Conservation (phyloP, 164 flowering plant species). For the Sedum album region DNA sequence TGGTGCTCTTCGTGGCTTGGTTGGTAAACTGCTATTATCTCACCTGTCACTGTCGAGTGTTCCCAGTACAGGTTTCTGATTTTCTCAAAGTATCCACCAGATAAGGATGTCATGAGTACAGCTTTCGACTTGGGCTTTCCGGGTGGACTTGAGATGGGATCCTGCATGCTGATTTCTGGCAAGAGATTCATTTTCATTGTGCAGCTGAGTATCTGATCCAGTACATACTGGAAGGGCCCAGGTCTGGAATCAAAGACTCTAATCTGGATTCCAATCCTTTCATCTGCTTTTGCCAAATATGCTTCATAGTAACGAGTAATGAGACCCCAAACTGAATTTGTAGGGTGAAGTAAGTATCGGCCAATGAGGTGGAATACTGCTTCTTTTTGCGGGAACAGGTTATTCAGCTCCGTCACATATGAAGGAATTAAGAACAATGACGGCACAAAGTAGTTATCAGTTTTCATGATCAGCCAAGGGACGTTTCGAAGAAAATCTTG, state of each 20-base stretch:
- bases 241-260: slow-evolving; percentile 46
- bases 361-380: slow-evolving; percentile 75
- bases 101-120: slow-evolving; percentile 53
- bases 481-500: slow-evolving; percentile 43
- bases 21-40: slow-evolving; percentile 51
- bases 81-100: slow-evolving; percentile 52
- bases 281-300: slow-evolving; percentile 67
- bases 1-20: slow-evolving; percentile 78
- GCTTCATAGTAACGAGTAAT: slow-evolving; percentile 66
- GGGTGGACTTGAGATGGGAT: slow-evolving; percentile 14
- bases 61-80: too few relatives aligned
- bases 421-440: slow-evolving; percentile 73
- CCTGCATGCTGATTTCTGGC: slow-evolving; percentile 30
- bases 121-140: slow-evolving; percentile 31
- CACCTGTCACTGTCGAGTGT: slow-evolving; percentile 56
- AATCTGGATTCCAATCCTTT: slow-evolving; percentile 66
- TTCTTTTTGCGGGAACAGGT: slow-evolving; percentile 61
- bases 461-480: slow-evolving; percentile 67
- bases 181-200: slow-evolving; percentile 47
- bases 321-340: slow-evolving; percentile 75
- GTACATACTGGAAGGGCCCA: slow-evolving; percentile 58
- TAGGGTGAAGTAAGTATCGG: slow-evolving; percentile 71
- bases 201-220: slow-evolving; percentile 68
- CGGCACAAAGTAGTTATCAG: slow-evolving; percentile 72
- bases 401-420: slow-evolving; percentile 45